These are phyloP conservation scores for Asterochloris sp. DNA, from an alignment of 139 green algal species.

Conservation along the genomic window DNA sequence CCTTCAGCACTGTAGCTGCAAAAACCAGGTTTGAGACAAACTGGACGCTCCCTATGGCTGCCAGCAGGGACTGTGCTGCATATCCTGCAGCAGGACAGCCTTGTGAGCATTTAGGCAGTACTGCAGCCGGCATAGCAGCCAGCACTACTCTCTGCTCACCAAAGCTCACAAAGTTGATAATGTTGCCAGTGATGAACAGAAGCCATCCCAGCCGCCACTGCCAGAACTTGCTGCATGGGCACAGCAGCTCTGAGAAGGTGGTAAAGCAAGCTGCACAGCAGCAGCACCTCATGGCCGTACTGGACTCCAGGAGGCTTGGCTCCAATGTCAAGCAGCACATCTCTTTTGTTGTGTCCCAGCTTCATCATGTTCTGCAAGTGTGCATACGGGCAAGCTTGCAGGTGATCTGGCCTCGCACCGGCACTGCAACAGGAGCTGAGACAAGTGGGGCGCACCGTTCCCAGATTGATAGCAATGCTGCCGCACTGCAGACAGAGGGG, in stretches of 20 bases:
- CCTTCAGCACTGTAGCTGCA: conserved; percentile 69
- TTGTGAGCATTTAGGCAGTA: neutral
- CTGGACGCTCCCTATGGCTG: conserved; percentile 78
- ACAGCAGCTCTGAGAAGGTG: too few species aligned
- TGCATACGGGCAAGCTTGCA: neutral
- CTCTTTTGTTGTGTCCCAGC: conserved; percentile 73
- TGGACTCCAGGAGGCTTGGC: too few species aligned
- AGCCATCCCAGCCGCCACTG: conserved; percentile 70
- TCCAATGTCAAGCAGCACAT: neutral
- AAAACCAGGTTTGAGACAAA: conserved; percentile 89
- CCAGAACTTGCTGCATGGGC: conserved; percentile 24
- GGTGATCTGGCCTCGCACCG: neutral
- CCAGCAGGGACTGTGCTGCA: conserved; percentile 81
- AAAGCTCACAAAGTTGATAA: conserved; percentile 61
- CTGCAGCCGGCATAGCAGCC: neutral
- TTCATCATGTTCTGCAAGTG: conserved; percentile 83
- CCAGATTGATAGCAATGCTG: conserved; percentile 71
- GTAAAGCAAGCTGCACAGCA: too few species aligned
- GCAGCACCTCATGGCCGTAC: too few species aligned
- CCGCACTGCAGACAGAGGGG: conserved; percentile 42
- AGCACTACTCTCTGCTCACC: neutral
- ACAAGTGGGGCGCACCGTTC: conserved; percentile 40
- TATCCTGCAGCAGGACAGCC: conserved; percentile 45
- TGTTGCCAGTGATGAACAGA: conserved; percentile 69
- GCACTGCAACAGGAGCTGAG: neutral